A percentile compares a stretch with the other conserved stretches of the same genome.
Evolutionary conservation across 2,329 filamentous ascomycete species (phyloP).

Genomic region (Taxawa tesnikishii): DNA sequence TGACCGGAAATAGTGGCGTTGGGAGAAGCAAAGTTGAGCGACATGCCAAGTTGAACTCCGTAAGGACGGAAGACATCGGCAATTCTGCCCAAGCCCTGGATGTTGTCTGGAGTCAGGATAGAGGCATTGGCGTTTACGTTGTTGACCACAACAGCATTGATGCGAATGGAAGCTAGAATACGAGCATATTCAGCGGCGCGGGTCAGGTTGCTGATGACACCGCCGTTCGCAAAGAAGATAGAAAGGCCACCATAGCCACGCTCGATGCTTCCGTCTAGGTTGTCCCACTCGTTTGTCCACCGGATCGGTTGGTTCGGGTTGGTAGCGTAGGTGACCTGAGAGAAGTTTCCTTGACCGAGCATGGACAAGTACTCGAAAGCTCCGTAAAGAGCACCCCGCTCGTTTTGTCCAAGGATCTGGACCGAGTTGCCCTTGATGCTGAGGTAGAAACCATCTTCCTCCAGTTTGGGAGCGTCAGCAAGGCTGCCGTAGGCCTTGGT

Average conservation of each 20-base stretch:
- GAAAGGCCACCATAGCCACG: slow-evolving; percentile 56
- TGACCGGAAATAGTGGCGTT: slow-evolving; percentile 24
- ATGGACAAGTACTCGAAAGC: slow-evolving; percentile 56
- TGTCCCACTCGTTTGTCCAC: slow-evolving; percentile 66
- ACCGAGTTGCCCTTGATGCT: slow-evolving; percentile 34
- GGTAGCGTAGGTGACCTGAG: slow-evolving; percentile 32
- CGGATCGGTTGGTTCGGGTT: slow-evolving; percentile 51
- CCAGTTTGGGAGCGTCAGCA: slow-evolving; percentile 27
- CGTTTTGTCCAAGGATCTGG: slow-evolving; percentile 51
- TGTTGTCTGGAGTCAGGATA: slow-evolving; percentile 43
- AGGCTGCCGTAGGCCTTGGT: slow-evolving; percentile 21
- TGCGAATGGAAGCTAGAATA: slow-evolving; percentile 50
- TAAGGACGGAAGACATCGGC: slow-evolving; percentile 56
- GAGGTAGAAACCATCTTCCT: slow-evolving; percentile 51
- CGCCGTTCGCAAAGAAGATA: slow-evolving; percentile 53
- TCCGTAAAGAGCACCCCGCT: slow-evolving; percentile 56
- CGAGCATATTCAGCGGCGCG: slow-evolving; percentile 52
- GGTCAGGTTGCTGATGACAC: slow-evolving; percentile 45
- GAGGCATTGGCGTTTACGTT: slow-evolving; percentile 59
- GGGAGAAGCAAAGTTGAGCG: slow-evolving; percentile 57
- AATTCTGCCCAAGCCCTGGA: slow-evolving; percentile 49
- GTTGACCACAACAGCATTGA: slow-evolving; percentile 58
- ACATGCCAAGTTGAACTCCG: slow-evolving; percentile 52
- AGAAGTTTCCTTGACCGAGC: slow-evolving; percentile 48
- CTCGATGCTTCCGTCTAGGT: slow-evolving; percentile 55